phyloP scores from a whole-genome alignment of 2,329 filamentous ascomycete genomes.

The Colletotrichum tofieldiae region DNA sequence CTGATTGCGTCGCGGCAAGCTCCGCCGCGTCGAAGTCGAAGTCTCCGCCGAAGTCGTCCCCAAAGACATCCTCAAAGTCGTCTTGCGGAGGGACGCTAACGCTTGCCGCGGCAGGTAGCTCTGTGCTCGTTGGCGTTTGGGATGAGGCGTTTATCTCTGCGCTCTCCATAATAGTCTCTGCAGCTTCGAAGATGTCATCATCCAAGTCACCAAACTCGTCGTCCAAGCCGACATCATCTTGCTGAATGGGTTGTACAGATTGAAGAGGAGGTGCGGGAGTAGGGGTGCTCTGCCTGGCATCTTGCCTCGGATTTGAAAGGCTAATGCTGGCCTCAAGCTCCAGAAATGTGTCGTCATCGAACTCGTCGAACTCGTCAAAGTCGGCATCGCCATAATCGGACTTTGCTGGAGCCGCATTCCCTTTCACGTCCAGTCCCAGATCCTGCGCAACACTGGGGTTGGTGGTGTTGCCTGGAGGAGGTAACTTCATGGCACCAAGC shows the following conservation, averaged over 20 bases:
- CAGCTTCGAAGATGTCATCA: conserved; percentile 70
- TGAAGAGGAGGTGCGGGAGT: neutral
- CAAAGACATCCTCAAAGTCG: conserved; percentile 76
- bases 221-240: conserved; percentile 48
- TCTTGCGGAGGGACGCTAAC: conserved; percentile 50
- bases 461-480: conserved; percentile 1
- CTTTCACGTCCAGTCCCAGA: conserved; percentile 14
- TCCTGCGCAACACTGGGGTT: conserved; percentile 8
- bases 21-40: conserved; percentile 86
- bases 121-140: conserved; percentile 37
- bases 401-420: conserved; percentile 27
- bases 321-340: conserved; percentile 65
- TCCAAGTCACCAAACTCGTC: conserved; percentile 79
- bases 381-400: conserved; percentile 72
- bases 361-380: conserved; percentile 71
- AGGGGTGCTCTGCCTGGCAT: conserved; percentile 10
- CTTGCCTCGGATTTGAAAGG: conserved; percentile 46
- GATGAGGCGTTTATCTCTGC: conserved; percentile 14
- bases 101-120: neutral
- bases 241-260: neutral
- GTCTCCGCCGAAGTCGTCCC: conserved; percentile 82
- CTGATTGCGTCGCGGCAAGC: conserved; percentile 79
- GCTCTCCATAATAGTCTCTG: conserved; percentile 57
- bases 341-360: conserved; percentile 73
- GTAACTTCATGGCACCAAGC: neutral